A percentile compares a stretch with the other conserved stretches of the same genome.
Conservation (phyloP, 2,329 filamentous ascomycete genomes). For the Ophiostoma sp. region DNA sequence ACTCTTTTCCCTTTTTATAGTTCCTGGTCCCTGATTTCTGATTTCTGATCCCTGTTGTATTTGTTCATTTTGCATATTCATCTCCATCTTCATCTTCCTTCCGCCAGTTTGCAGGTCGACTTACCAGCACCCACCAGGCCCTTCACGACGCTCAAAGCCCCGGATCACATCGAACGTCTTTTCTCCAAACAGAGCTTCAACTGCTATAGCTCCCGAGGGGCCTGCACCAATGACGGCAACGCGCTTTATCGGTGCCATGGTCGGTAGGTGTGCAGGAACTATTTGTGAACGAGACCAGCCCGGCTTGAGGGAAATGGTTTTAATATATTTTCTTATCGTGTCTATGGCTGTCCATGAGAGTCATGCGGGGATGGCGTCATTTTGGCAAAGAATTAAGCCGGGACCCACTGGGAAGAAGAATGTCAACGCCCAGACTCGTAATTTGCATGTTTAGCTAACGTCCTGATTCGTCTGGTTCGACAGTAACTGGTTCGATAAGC, state of each 20-base stretch:
- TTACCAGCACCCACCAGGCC: conserved; percentile 43
- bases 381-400: not conserved
- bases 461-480: not conserved
- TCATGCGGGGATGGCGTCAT: conserved; percentile 13
- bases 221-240: conserved; percentile 35
- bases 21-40: no score
- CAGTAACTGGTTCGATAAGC: no score
- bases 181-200: conserved; percentile 32
- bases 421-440: not conserved
- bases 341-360: not conserved
- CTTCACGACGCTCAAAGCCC: conserved; percentile 40
- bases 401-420: not conserved
- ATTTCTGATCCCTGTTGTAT: no score
- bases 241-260: conserved; percentile 10
- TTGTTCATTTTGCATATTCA: no score
- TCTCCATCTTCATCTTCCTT: no score
- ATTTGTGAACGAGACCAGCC: not conserved
- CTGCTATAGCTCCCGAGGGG: conserved; percentile 35
- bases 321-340: not conserved
- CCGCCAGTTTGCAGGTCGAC: not conserved
- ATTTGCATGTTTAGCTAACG: not conserved
- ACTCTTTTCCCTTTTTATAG: not conserved
- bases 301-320: not conserved
- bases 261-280: not conserved
- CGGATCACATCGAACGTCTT: conserved; percentile 39